phyloP scores from a whole-genome alignment of 2,329 filamentous ascomycete genomes.

The Grosmannia serpens region DNA sequence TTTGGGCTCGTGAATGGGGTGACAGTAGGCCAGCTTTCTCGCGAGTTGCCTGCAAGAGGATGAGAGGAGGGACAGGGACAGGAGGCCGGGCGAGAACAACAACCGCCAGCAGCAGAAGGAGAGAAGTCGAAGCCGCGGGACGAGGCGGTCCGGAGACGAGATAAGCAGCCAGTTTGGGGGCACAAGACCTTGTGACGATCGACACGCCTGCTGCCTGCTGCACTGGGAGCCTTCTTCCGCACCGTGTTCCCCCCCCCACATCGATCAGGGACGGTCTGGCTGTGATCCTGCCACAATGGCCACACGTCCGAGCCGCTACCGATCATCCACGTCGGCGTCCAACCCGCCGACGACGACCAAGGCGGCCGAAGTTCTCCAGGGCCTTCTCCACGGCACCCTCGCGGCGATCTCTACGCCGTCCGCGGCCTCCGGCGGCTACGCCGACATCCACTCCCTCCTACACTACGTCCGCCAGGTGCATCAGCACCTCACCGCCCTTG shows the following conservation, averaged over 20 bases:
- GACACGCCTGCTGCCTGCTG: not conserved
- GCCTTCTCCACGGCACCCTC: slow-evolving; percentile 37
- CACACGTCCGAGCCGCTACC: slow-evolving; percentile 43
- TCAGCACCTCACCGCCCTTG: slow-evolving; percentile 43
- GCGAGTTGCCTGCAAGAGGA: not conserved
- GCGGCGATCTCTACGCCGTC: slow-evolving; percentile 20
- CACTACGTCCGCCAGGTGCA: slow-evolving; percentile 53
- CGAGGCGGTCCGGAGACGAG: not conserved
- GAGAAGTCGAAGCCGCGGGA: not conserved
- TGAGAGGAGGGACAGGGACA: slow-evolving; percentile 1
- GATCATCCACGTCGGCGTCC: slow-evolving; percentile 53
- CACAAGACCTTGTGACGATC: not conserved
- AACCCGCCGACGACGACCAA: slow-evolving; percentile 44
- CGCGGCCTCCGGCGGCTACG: slow-evolving; percentile 27
- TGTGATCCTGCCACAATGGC: slow-evolving; percentile 6
- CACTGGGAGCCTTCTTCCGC: no score
- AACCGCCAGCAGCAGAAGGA: not conserved
- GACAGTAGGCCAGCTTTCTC: not conserved
- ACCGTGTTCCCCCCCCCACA: no score
- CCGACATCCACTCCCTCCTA: slow-evolving; percentile 35
- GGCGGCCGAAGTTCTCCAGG: slow-evolving; percentile 46
- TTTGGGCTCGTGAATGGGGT: not conserved
- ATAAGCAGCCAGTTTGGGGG: not conserved
- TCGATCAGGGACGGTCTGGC: no score
- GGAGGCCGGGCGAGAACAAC: slow-evolving; percentile 4